Conservation (phyloP, 2,329 filamentous ascomycete species). For the Leptodontidium sp. region DNA sequence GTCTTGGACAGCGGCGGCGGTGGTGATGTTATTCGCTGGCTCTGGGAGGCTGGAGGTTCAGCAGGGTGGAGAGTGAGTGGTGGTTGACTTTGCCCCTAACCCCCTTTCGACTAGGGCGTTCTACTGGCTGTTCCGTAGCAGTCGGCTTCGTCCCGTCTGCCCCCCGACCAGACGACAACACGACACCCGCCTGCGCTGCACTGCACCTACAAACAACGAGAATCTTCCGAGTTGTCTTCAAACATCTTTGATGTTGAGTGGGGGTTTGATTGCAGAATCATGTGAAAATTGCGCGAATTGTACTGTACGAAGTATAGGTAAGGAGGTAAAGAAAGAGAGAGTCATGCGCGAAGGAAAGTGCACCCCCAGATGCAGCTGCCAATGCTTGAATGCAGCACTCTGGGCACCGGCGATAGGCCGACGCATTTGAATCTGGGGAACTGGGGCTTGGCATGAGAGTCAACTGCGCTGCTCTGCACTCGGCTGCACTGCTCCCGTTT, state of each 20-base stretch:
- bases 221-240: background rate
- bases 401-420: slow-evolving; percentile 10
- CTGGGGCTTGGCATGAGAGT: slow-evolving; percentile 8
- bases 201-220: background rate
- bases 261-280: background rate
- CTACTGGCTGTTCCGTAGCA: background rate
- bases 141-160: slow-evolving; percentile 6
- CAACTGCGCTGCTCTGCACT: background rate
- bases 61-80: background rate
- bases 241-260: background rate
- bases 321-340: background rate
- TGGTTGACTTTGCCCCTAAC: slow-evolving; percentile 2
- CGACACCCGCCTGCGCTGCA: background rate
- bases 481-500: no score
- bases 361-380: background rate
- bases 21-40: background rate
- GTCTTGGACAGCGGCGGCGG: background rate
- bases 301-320: background rate
- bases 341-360: slow-evolving; percentile 1
- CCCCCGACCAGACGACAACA: background rate
- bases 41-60: background rate
- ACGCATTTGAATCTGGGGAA: slow-evolving; percentile 18
- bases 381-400: slow-evolving; percentile 9
- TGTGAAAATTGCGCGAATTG: background rate
- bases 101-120: background rate